Conservation (phyloP, 2,329 filamentous ascomycete species). For the Ophiostoma populinum region DNA sequence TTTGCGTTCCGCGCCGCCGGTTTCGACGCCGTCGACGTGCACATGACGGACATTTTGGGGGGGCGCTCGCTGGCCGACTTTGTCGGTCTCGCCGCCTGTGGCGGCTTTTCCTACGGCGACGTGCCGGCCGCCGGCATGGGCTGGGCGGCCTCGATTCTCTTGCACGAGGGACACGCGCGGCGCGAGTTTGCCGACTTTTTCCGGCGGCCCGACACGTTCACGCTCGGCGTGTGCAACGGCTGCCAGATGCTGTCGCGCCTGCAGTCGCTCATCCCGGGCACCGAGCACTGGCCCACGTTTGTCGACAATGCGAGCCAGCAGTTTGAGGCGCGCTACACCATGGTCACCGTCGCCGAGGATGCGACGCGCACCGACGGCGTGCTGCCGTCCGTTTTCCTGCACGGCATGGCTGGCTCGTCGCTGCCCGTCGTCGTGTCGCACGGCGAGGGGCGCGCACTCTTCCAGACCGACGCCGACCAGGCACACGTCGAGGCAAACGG, state of each 20-base stretch:
- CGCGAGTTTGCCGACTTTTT: conserved; percentile 76
- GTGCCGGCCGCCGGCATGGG: conserved; percentile 89
- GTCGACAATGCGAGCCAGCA: conserved; percentile 72
- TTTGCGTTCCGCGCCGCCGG: conserved; percentile 86
- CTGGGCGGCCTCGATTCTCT: conserved; percentile 85
- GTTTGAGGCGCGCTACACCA: conserved; percentile 75
- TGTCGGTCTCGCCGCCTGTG: conserved; percentile 80
- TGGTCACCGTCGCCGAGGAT: conserved; percentile 59
- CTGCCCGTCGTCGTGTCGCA: conserved; percentile 81
- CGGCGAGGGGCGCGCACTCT: conserved; percentile 72
- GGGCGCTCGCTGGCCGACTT: conserved; percentile 69
- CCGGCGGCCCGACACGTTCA: conserved; percentile 72
- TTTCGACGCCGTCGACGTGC: conserved; percentile 81
- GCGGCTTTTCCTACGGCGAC: conserved; percentile 72
- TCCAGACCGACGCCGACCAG: conserved; percentile 35
- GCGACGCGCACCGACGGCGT: conserved; percentile 13
- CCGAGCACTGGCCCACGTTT: conserved; percentile 69
- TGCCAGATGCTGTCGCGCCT: conserved; percentile 85
- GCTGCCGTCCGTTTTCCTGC: conserved; percentile 62
- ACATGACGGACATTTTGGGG: conserved; percentile 85
- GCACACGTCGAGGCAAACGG: conserved; percentile 43
- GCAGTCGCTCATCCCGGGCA: conserved; percentile 74
- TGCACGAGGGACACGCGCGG: conserved; percentile 54
- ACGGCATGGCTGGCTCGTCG: conserved; percentile 68
- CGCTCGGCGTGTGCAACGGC: conserved; percentile 90